Percentiles rank a stretch among this genome's conserved stretches.
phyloP scores from a whole-genome alignment of 2,329 filamentous ascomycete species.

The Phialophora verrucosa region DNA sequence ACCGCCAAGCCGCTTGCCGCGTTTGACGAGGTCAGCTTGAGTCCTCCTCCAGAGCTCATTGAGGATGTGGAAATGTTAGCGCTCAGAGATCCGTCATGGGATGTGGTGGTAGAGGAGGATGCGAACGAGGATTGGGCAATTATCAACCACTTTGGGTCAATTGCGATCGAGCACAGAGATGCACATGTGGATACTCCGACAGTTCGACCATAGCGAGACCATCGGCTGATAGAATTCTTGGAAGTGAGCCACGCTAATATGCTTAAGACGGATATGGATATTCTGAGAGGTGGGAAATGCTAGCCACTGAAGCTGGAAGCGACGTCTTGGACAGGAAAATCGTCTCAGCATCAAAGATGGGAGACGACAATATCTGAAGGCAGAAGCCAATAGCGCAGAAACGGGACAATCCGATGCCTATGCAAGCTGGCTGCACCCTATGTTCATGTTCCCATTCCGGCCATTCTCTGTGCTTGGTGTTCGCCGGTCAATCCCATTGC shows the following conservation, averaged over 20 bases:
- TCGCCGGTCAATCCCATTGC: too few species aligned
- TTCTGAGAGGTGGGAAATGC: background rate
- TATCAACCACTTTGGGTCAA: constrained; percentile 14
- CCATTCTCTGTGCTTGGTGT: too few species aligned
- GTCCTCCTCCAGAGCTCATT: background rate
- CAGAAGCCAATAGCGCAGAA: too few species aligned
- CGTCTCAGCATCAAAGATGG: background rate
- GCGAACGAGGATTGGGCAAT: constrained; percentile 18
- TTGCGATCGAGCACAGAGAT: constrained; percentile 11
- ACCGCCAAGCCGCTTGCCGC: background rate
- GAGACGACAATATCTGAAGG: too few species aligned
- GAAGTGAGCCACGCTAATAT: background rate
- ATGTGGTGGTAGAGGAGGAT: constrained; percentile 10
- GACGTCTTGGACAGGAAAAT: background rate
- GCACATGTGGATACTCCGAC: constrained; percentile 14
- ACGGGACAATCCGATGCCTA: too few species aligned
- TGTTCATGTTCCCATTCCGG: too few species aligned
- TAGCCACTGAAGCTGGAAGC: background rate
- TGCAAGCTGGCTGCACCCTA: too few species aligned
- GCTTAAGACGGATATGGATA: background rate
- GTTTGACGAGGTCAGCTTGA: constrained; percentile 8
- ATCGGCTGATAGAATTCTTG: background rate
- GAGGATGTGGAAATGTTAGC: background rate
- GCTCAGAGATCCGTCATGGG: constrained; percentile 8
- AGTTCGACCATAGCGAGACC: background rate